Conservation (phyloP, 225 moss, liverwort and hornwort species). For the Thuidium tamariscinum region DNA sequence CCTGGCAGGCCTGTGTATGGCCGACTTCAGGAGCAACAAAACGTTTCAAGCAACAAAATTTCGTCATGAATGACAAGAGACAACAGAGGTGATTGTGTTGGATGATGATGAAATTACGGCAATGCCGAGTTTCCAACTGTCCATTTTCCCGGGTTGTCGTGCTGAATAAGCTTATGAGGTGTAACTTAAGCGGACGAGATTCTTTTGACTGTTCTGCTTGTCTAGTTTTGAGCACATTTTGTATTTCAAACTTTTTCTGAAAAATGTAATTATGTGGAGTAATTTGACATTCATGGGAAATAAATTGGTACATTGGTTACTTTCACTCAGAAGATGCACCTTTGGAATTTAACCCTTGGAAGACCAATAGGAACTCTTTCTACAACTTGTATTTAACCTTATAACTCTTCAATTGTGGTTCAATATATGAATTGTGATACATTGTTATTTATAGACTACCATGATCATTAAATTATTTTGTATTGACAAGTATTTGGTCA, state of each 20-base stretch:
- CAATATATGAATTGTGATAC: too few species aligned
- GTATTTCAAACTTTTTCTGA: background rate
- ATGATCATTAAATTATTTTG: too few species aligned
- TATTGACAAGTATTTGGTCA: too few species aligned
- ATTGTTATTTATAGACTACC: too few species aligned
- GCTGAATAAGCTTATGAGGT: background rate
- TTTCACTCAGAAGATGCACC: background rate
- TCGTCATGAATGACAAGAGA: background rate
- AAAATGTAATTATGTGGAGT: background rate
- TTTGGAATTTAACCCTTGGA: background rate
- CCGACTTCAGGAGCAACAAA: background rate
- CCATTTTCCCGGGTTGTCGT: background rate
- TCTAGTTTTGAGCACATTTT: background rate
- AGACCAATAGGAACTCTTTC: too few species aligned
- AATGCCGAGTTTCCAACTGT: background rate
- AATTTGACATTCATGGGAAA: background rate
- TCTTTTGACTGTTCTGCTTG: background rate
- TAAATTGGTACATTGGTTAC: too few species aligned
- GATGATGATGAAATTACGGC: background rate
- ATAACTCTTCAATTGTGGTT: too few species aligned
- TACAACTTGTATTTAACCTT: too few species aligned
- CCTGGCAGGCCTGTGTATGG: conserved; percentile 12
- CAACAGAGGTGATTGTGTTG: background rate
- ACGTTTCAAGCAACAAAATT: background rate
- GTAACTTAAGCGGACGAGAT: background rate